phyloP scores from a whole-genome alignment of 257 asterid species.

The Nicotiana undulata region DNA sequence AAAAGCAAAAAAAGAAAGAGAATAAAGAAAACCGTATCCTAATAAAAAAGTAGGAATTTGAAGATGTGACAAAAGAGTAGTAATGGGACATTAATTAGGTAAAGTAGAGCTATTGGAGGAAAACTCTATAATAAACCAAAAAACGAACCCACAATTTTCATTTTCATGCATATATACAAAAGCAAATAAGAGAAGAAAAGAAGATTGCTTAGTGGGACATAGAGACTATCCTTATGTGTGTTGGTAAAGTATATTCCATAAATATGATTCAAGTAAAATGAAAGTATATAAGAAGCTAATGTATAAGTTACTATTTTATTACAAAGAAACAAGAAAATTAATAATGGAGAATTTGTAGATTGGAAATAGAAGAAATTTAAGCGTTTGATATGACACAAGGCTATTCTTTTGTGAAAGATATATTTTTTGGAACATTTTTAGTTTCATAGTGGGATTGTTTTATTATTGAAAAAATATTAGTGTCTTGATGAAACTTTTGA shows the following conservation, averaged over 20 bases:
- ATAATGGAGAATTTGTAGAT: not conserved
- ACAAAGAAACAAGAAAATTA: not conserved
- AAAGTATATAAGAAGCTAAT: not conserved
- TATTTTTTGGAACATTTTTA: not conserved
- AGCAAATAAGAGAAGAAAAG: not conserved
- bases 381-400: not conserved
- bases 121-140: constrained; percentile 20
- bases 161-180: not conserved
- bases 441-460: not conserved
- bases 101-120: constrained; percentile 44
- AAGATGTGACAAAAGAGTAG: not conserved
- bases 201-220: constrained; percentile 13
- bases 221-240: constrained; percentile 7
- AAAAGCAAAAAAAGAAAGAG: not conserved
- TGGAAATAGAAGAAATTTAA: not conserved
- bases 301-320: not conserved
- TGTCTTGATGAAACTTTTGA: not conserved
- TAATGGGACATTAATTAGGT: constrained; percentile 35
- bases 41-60: not conserved
- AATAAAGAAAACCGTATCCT: not conserved
- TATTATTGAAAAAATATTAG: not conserved
- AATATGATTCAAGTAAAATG: not conserved
- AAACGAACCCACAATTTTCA: constrained; percentile 19
- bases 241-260: constrained; percentile 17
- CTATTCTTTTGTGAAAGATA: not conserved